Conservation (phyloP, 192 early-diverging fungal genomes). For the Gaertneriomyces semiglobifer region DNA sequence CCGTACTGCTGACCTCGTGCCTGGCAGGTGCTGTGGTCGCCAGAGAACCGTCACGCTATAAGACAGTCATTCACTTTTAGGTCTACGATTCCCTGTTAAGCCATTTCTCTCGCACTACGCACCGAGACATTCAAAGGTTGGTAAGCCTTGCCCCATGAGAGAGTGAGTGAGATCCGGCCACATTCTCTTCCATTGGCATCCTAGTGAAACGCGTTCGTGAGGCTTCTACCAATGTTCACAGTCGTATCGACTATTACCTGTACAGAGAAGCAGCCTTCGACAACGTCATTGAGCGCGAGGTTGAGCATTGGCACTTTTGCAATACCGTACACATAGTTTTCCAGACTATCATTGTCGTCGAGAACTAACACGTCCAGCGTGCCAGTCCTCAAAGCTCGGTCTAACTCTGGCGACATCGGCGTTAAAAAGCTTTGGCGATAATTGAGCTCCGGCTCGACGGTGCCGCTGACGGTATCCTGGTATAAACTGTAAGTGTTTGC, state of each 20-base stretch:
- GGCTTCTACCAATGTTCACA: not conserved
- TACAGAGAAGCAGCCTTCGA: slow-evolving; percentile 35
- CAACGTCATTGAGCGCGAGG: slow-evolving; percentile 29
- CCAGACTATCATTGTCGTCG: slow-evolving; percentile 37
- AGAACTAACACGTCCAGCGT: slow-evolving; percentile 34
- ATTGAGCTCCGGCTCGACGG: slow-evolving; percentile 37
- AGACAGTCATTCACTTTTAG: slow-evolving; percentile 9
- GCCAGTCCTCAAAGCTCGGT: slow-evolving; percentile 36
- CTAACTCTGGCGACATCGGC: slow-evolving; percentile 42
- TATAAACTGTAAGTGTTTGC: not conserved
- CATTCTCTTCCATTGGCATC: slow-evolving; percentile 30
- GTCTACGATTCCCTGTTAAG: not conserved
- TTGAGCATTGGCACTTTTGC: slow-evolving; percentile 32
- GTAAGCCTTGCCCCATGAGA: slow-evolving; percentile 48
- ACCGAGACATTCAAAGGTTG: slow-evolving; percentile 27
- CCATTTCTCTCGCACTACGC: not conserved
- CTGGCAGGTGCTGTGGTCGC: slow-evolving; percentile 4
- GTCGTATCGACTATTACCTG: not conserved
- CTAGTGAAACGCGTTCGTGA: not conserved
- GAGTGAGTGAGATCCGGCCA: slow-evolving; percentile 30
- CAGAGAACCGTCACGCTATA: slow-evolving; percentile 12
- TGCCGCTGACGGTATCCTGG: slow-evolving; percentile 35
- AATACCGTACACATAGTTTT: slow-evolving; percentile 42
- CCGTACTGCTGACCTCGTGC: not conserved
- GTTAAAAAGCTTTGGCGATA: slow-evolving; percentile 35